These are phyloP conservation scores for Teratosphaeria pseudoeucalypti DNA, from an alignment of 2,329 filamentous ascomycete species.

Conservation along the genomic window DNA sequence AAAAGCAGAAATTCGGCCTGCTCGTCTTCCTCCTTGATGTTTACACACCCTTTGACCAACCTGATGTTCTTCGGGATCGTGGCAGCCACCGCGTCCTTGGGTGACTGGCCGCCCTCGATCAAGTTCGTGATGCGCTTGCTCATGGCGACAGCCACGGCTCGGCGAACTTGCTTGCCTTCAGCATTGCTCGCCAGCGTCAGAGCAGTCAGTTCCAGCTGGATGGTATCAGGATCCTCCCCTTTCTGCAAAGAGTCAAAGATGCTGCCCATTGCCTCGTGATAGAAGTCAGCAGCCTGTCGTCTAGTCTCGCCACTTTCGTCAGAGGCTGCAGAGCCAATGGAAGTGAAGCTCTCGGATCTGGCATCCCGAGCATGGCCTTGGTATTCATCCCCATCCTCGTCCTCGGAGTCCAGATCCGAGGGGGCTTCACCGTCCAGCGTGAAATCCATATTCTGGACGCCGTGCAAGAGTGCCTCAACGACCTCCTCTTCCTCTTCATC, in stretches of 20 bases:
- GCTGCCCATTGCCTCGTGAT: constrained; percentile 75
- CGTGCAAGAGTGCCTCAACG: constrained; percentile 28
- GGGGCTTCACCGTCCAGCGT: constrained; percentile 45
- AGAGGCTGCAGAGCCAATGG: constrained; percentile 58
- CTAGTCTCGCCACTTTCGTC: constrained; percentile 41
- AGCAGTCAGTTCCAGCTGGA: constrained; percentile 87
- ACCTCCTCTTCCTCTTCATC: constrained; percentile 53
- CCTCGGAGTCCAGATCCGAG: constrained; percentile 51
- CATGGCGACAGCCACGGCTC: constrained; percentile 76
- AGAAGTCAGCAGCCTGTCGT: constrained; percentile 54
- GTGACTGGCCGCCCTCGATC: constrained; percentile 31
- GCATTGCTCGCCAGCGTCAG: constrained; percentile 87
- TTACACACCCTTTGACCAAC: constrained; percentile 47
- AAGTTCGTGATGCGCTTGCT: constrained; percentile 71
- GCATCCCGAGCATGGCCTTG: constrained; percentile 30
- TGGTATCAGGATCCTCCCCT: constrained; percentile 65
- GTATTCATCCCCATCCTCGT: constrained; percentile 31
- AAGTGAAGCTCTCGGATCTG: constrained; percentile 25
- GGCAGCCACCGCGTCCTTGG: constrained; percentile 28
- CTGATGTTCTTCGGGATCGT: constrained; percentile 45
- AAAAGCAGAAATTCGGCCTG: constrained; percentile 79
- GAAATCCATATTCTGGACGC: constrained; percentile 36
- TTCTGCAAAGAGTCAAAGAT: constrained; percentile 76
- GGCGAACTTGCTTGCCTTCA: constrained; percentile 77
- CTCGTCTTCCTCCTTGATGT: constrained; percentile 44